phyloP scores from a whole-genome alignment of 2,329 filamentous ascomycete genomes.

The Cordyceps militaris region DNA sequence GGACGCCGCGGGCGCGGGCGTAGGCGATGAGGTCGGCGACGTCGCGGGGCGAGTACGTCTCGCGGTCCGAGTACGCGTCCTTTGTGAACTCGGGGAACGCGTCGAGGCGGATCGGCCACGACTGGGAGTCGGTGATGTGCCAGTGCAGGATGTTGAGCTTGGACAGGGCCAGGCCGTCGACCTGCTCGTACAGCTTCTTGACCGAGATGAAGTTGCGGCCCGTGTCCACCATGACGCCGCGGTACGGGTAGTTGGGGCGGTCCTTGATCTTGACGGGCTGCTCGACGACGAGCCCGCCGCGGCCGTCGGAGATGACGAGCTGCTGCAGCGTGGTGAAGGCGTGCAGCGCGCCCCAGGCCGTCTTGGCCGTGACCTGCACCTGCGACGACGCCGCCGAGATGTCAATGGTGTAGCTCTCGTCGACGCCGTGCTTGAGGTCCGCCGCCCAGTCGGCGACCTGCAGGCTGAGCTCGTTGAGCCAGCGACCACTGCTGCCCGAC shows the following conservation, averaged over 20 bases:
- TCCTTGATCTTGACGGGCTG: constrained; percentile 45
- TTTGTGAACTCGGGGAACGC: constrained; percentile 44
- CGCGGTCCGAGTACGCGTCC: constrained; percentile 45
- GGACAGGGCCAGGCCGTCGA: constrained; percentile 46
- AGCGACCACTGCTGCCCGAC: not conserved
- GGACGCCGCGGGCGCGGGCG: constrained; percentile 47
- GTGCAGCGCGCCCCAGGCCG: constrained; percentile 47
- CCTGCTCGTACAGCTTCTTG: constrained; percentile 45
- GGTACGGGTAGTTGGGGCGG: constrained; percentile 44
- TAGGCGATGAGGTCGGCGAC: constrained; percentile 40
- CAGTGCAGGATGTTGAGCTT: constrained; percentile 53
- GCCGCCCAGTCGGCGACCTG: constrained; percentile 37
- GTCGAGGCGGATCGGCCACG: constrained; percentile 45
- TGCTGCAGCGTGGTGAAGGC: constrained; percentile 52
- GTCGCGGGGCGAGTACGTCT: constrained; percentile 37
- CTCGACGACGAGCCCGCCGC: constrained; percentile 40
- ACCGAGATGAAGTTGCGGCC: constrained; percentile 48
- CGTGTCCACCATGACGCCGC: constrained; percentile 48
- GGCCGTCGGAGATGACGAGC: constrained; percentile 41
- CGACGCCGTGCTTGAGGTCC: constrained; percentile 47
- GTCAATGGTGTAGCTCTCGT: constrained; percentile 48
- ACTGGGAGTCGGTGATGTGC: constrained; percentile 49
- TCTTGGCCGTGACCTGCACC: constrained; percentile 41
- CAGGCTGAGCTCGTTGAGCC: constrained; percentile 37
- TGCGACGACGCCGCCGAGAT: constrained; percentile 31